A percentile compares a stretch with the other conserved stretches of the same genome.
Evolutionary conservation across 2,329 filamentous ascomycete genomes (phyloP).

Genomic region (Coniochaeta sp.): DNA sequence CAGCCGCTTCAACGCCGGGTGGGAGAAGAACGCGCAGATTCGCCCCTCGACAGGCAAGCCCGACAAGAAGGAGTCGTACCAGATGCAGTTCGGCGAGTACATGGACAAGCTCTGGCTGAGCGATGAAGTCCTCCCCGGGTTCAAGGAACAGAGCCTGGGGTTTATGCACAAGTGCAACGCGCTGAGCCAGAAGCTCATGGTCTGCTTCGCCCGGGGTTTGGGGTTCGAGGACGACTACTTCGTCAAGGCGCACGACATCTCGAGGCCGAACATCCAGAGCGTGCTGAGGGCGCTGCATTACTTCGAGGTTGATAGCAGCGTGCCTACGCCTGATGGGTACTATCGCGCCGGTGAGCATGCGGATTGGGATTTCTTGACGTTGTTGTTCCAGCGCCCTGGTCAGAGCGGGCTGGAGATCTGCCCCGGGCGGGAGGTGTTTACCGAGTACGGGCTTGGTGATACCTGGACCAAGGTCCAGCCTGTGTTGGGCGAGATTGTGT

Average conservation of each 20-base stretch:
- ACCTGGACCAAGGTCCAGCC: constrained; percentile 58
- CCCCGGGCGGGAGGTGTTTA: constrained; percentile 53
- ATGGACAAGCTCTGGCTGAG: constrained; percentile 46
- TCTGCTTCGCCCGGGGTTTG: constrained; percentile 50
- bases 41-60: constrained; percentile 51
- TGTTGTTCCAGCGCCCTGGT: constrained; percentile 55
- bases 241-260: constrained; percentile 43
- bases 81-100: constrained; percentile 53
- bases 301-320: constrained; percentile 33
- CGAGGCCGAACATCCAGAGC: constrained; percentile 42
- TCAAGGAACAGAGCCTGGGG: constrained; percentile 31
- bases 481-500: constrained; percentile 47
- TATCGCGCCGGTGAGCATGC: constrained; percentile 48
- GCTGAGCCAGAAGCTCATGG: constrained; percentile 49
- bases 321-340: constrained; percentile 34
- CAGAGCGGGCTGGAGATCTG: constrained; percentile 59
- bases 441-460: constrained; percentile 51
- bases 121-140: constrained; percentile 39
- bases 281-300: constrained; percentile 52
- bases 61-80: constrained; percentile 56
- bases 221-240: constrained; percentile 49
- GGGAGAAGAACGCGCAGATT: constrained; percentile 53
- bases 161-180: constrained; percentile 50
- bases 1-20: constrained; percentile 49
- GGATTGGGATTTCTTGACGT: constrained; percentile 32